Conservation (phyloP, 75 land plant genomes). For the Azolla pinnata region DNA sequence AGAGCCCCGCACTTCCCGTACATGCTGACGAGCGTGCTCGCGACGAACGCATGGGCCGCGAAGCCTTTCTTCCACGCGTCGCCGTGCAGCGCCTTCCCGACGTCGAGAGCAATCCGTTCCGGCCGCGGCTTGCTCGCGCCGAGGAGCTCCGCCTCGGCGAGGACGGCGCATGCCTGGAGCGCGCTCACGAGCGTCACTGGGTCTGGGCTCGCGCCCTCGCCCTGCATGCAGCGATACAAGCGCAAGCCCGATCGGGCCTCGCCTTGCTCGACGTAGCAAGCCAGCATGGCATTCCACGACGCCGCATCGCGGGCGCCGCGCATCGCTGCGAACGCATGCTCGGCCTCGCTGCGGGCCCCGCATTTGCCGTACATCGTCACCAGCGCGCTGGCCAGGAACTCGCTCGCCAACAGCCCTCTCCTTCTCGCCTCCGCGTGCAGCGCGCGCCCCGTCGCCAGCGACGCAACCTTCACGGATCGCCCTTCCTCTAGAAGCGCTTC, state of each 20-base stretch:
- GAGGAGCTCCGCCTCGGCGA: too few species aligned
- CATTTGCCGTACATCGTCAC: not conserved
- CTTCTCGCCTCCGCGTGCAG: too few species aligned
- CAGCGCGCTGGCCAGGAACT: not conserved
- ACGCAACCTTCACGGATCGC: too few species aligned
- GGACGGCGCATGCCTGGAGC: not conserved
- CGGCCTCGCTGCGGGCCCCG: not conserved
- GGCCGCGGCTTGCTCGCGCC: too few species aligned
- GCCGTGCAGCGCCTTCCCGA: too few species aligned
- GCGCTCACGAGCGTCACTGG: not conserved
- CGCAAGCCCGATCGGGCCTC: not conserved
- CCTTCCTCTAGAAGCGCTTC: too few species aligned
- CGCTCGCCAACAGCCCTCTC: not conserved
- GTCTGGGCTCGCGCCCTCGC: slow-evolving; percentile 1
- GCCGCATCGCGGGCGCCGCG: not conserved
- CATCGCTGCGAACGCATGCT: not conserved
- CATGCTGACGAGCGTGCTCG: too few species aligned
- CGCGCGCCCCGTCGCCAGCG: too few species aligned
- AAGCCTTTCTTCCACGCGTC: too few species aligned
- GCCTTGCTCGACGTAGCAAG: slow-evolving; percentile 2
- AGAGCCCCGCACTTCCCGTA: too few species aligned
- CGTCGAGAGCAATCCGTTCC: too few species aligned
- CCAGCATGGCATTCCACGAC: slow-evolving; percentile 1
- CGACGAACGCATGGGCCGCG: too few species aligned
- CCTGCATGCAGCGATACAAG: slow-evolving; percentile 1